phyloP scores from a whole-genome alignment of 2,329 filamentous ascomycete genomes.

The Hypoxylon sp. region DNA sequence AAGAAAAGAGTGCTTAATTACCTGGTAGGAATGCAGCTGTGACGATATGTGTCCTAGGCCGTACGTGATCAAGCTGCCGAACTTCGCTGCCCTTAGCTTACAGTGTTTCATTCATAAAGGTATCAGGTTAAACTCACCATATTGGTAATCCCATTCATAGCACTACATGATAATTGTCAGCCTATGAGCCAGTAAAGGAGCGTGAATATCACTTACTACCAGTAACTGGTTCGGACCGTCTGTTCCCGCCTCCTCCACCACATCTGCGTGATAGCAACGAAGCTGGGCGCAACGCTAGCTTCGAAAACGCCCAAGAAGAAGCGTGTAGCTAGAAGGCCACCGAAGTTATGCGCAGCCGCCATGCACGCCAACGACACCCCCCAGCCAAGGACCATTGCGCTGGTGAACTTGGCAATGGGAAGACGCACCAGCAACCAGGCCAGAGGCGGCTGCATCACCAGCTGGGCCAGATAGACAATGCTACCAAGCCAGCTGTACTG shows the following conservation, averaged over 20 bases:
- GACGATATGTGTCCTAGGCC: conserved; percentile 71
- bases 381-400: conserved; percentile 66
- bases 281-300: conserved; percentile 64
- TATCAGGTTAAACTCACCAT: conserved; percentile 57
- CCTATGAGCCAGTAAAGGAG: not conserved
- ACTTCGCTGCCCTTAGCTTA: conserved; percentile 49
- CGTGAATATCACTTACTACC: conserved; percentile 61
- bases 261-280: conserved; percentile 72
- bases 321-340: conserved; percentile 64
- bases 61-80: conserved; percentile 70
- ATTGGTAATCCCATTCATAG: conserved; percentile 72
- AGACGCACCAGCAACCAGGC: conserved; percentile 71
- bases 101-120: not conserved
- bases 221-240: conserved; percentile 69
- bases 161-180: conserved; percentile 44
- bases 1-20: conserved; percentile 44
- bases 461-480: conserved; percentile 68
- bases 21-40: conserved; percentile 50
- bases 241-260: conserved; percentile 74
- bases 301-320: conserved; percentile 73
- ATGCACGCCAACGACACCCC: conserved; percentile 66
- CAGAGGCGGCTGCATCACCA: conserved; percentile 67
- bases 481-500: conserved; percentile 61
- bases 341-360: conserved; percentile 67
- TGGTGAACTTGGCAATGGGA: conserved; percentile 72